A percentile compares a stretch with the other conserved stretches of the same genome.
Evolutionary conservation across 345 rosid species (phyloP).

Genomic region (Dipteronia dyeriana): DNA sequence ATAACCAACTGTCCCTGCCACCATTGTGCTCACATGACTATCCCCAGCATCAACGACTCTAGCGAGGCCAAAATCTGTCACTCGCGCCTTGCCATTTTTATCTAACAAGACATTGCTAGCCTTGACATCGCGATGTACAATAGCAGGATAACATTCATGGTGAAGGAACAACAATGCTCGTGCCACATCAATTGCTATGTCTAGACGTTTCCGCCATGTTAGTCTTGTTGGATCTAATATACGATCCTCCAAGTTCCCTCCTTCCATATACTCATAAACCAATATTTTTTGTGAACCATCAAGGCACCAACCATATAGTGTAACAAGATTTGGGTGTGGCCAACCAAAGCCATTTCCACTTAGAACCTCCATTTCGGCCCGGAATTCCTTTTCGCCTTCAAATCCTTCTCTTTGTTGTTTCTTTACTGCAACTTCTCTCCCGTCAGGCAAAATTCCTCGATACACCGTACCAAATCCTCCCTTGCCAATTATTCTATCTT

Average conservation of each 20-base stretch:
- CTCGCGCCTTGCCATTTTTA: constrained; percentile 63
- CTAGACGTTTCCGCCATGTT: constrained; percentile 61
- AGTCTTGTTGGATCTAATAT: constrained; percentile 59
- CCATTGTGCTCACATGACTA: constrained; percentile 88
- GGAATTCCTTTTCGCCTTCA: constrained; percentile 87
- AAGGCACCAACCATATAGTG: constrained; percentile 90
- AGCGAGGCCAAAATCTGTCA: constrained; percentile 93
- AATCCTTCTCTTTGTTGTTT: constrained; percentile 81
- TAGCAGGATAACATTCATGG: constrained; percentile 85
- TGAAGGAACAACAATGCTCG: constrained; percentile 75
- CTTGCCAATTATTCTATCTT: constrained; percentile 70
- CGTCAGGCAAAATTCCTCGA: constrained; percentile 73
- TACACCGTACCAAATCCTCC: constrained; percentile 93
- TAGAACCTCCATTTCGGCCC: constrained; percentile 92
- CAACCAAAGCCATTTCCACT: constrained; percentile 75
- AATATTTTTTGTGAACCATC: constrained; percentile 71
- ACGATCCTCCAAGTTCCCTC: constrained; percentile 86
- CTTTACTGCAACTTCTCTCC: constrained; percentile 89
- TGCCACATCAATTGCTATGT: constrained; percentile 71
- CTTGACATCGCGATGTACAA: constrained; percentile 94
- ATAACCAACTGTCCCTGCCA: constrained; percentile 91
- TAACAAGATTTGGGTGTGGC: constrained; percentile 92
- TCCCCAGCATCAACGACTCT: constrained; percentile 69
- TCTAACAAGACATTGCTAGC: constrained; percentile 89
- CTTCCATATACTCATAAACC: constrained; percentile 89